phyloP scores from a whole-genome alignment of 75 land plant species.

The Pseudotsuga menziesii region DNA sequence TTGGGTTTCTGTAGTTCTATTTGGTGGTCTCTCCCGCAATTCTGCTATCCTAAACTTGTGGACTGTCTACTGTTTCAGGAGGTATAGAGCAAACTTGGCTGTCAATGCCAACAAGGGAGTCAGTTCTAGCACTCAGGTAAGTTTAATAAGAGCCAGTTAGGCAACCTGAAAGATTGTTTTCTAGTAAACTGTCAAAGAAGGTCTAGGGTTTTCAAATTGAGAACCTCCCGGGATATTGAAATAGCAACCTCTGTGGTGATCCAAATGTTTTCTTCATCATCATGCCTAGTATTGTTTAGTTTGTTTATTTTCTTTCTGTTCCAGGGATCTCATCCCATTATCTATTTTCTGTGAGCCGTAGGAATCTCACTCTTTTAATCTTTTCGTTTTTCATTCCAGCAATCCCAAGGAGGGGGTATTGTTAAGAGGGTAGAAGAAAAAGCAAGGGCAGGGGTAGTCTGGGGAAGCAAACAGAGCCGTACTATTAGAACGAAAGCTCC shows the following conservation, averaged over 20 bases:
- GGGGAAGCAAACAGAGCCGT: constrained; percentile 6
- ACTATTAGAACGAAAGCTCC: not conserved
- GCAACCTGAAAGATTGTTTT: too few relatives aligned
- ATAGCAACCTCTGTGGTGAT: not conserved
- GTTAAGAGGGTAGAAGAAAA: not conserved
- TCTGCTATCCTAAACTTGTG: too few relatives aligned
- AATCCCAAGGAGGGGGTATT: not conserved
- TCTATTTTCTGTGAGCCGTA: not conserved
- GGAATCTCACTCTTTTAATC: not conserved
- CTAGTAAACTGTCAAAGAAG: not conserved
- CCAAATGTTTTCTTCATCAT: not conserved
- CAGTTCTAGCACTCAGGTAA: constrained; percentile 5
- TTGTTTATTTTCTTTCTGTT: not conserved
- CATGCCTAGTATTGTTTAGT: too few relatives aligned
- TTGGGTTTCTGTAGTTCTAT: too few relatives aligned
- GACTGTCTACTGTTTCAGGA: constrained; percentile 26
- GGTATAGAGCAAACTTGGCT: constrained; percentile 48
- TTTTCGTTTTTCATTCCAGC: not conserved
- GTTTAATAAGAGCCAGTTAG: not conserved
- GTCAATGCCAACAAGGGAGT: constrained; percentile 27
- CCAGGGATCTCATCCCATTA: not conserved
- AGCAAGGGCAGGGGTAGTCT: not conserved
- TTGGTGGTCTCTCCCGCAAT: too few relatives aligned
- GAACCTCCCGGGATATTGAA: too few relatives aligned
- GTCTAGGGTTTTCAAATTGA: not conserved